Evolutionary conservation across 1,284 basidiomycete species (phyloP).

Genomic region (Cutaneotrichosporon mucoides): DNA sequence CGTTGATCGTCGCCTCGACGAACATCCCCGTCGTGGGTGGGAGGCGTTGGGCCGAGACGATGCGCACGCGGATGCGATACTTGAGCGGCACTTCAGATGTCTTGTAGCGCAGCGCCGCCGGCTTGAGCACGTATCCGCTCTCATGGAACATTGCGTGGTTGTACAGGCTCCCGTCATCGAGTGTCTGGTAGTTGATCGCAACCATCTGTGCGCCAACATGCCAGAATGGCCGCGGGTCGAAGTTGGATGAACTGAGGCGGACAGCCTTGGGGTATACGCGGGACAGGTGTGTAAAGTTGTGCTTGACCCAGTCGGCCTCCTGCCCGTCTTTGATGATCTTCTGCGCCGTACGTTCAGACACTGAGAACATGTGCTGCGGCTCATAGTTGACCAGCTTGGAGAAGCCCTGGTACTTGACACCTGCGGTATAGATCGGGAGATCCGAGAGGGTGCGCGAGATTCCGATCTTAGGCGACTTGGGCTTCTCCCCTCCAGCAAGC

Average conservation of each 20-base stretch:
- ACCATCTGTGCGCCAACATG: constrained; percentile 87
- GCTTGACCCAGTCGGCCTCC: constrained; percentile 72
- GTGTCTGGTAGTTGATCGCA: constrained; percentile 97
- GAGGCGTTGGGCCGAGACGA: constrained; percentile 92
- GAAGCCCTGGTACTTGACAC: constrained; percentile 89
- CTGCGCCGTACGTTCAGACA: constrained; percentile 76
- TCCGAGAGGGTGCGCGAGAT: constrained; percentile 72
- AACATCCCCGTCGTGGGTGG: constrained; percentile 65
- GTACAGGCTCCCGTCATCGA: constrained; percentile 61
- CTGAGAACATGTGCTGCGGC: constrained; percentile 83
- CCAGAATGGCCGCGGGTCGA: constrained; percentile 86
- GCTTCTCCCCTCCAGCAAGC: constrained; percentile 9
- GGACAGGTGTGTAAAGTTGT: constrained; percentile 79
- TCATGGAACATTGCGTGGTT: constrained; percentile 93
- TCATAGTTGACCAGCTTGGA: constrained; percentile 86
- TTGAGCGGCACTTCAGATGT: constrained; percentile 60
- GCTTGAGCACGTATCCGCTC: constrained; percentile 88
- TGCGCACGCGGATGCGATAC: constrained; percentile 51
- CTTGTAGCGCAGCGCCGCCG: constrained; percentile 65
- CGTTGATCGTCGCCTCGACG: constrained; percentile 33
- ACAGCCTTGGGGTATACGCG: constrained; percentile 85
- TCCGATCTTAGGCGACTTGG: constrained; percentile 15
- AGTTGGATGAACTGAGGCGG: constrained; percentile 80
- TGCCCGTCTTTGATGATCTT: constrained; percentile 54
- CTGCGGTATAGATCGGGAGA: constrained; percentile 89